Conservation (phyloP, 352 stramenopile genomes). For the Pythium angustatum region DNA sequence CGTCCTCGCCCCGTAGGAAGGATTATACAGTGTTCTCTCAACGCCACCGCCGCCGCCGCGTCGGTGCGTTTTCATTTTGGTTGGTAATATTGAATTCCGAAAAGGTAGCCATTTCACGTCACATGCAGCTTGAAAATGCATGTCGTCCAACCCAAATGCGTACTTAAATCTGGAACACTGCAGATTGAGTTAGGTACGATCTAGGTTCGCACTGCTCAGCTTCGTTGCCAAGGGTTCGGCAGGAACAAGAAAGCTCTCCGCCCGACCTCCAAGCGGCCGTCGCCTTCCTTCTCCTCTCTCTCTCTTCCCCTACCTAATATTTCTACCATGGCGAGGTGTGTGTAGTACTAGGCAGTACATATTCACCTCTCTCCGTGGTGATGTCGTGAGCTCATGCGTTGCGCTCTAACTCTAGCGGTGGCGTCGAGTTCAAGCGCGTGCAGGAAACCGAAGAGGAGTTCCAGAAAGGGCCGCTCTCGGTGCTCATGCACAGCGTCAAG, state of each 20-base stretch:
- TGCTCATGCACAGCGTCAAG: slow-evolving; percentile 98
- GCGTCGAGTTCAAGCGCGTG: slow-evolving; percentile 80
- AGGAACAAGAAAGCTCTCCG: not conserved
- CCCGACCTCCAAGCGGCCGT: no score
- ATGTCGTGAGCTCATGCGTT: not conserved
- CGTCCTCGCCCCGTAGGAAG: not conserved
- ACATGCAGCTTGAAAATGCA: not conserved
- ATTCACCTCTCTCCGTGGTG: no score
- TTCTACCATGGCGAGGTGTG: slow-evolving; percentile 24
- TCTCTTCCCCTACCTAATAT: not conserved
- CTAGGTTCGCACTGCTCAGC: slow-evolving; percentile 3
- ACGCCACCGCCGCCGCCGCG: not conserved
- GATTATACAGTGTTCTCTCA: no score
- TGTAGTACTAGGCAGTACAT: no score
- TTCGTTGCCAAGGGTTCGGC: slow-evolving; percentile 1
- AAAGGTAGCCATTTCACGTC: no score
- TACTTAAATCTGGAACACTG: no score
- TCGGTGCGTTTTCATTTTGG: no score
- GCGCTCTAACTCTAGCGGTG: slow-evolving; percentile 19
- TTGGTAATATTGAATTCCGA: no score
- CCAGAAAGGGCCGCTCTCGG: slow-evolving; percentile 95
- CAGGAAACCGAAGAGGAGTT: slow-evolving; percentile 93
- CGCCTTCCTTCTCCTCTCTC: not conserved
- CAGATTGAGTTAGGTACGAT: slow-evolving; percentile 10
- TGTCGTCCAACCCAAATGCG: no score